Base-by-base conservation (phyloP, 495 filamentous ascomycete species). In the Aspergillus wentii region DNA sequence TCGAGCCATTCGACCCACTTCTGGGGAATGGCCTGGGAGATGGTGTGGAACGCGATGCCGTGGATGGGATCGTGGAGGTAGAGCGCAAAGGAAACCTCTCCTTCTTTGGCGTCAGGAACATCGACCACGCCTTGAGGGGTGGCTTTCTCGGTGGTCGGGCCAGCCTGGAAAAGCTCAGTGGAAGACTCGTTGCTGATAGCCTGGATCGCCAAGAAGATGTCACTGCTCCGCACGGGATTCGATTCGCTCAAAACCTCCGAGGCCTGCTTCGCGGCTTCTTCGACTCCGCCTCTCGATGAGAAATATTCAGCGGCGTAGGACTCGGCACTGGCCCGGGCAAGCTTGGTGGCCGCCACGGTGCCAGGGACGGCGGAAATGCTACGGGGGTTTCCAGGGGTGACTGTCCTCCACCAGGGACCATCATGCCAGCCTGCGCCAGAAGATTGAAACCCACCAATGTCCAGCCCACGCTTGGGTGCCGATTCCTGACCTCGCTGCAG, bases 41-140 rank as follows among this genome's bases (percentile, higher is more conserved):
- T 59, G 14, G 88, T 79, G 54, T 80, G 69, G 71, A 90, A 98
- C 35, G 81, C 79, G 57, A 98, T 92, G 49, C 80, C 79, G 66
- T 98, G 92, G 28, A 94, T 78, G 15, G 92, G 91, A 59, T 98
- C 92, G 48, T 94, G 78, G 17, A 98, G 78, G 56, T 94, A 95
- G 39, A 97, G 72, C 15, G 92, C 92, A 47, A 98, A 97, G 32
- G 71, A 69, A 30, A 94, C 72, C 36, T 85, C 71, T 26, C 78
- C 71, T 19, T 80, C 74, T 3, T 61, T 47, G 15, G 74, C 65
- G 7, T 71, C 61, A 5, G 63, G 59, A 1, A 62, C 53, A 14
- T 78, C 76, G 18, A 74, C 67, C 1, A 75, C 71, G 1, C 67
- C 69, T 7, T 76, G 61, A 0, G 76, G 66, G 6, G 64, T 62